Evolutionary conservation across 2,329 filamentous ascomycete genomes (phyloP).

Genomic region (Aspergillus niger): DNA sequence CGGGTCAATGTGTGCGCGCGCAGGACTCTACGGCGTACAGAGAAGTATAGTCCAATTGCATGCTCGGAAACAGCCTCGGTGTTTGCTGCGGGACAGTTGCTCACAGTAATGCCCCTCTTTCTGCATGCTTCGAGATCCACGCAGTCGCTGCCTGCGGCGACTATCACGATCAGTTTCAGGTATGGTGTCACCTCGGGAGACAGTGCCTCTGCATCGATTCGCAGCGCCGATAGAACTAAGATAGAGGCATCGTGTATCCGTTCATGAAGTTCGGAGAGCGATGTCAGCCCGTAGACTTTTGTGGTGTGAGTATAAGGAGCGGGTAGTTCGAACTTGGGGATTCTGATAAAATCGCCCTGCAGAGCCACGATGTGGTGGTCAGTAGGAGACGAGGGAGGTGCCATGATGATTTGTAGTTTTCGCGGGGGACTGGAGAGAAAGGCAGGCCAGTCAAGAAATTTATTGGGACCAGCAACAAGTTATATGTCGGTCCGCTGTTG

Average conservation of each 20-base stretch:
- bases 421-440: background rate
- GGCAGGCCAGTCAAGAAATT: background rate
- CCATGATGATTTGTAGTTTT: constrained; percentile 6
- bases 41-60: constrained; percentile 54
- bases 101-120: constrained; percentile 48
- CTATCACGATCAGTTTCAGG: constrained; percentile 48
- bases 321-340: constrained; percentile 45
- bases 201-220: constrained; percentile 38
- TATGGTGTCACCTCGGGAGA: constrained; percentile 47
- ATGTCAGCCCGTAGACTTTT: constrained; percentile 38
- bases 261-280: constrained; percentile 39
- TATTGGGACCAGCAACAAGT: background rate
- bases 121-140: constrained; percentile 49
- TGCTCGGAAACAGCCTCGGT: constrained; percentile 53
- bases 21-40: constrained; percentile 46
- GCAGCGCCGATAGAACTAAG: constrained; percentile 43
- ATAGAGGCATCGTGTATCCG: constrained; percentile 52
- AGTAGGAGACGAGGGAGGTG: constrained; percentile 25
- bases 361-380: constrained; percentile 52
- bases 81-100: constrained; percentile 52
- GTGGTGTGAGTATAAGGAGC: constrained; percentile 41
- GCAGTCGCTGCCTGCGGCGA: constrained; percentile 52
- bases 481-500: background rate
- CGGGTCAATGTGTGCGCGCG: constrained; percentile 39
- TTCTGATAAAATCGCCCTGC: constrained; percentile 47